A percentile compares a stretch with the other conserved stretches of the same genome.
Evolutionary conservation across 768 basidiomycete genomes (phyloP).

Genomic region (Psilocybe cubensis): DNA sequence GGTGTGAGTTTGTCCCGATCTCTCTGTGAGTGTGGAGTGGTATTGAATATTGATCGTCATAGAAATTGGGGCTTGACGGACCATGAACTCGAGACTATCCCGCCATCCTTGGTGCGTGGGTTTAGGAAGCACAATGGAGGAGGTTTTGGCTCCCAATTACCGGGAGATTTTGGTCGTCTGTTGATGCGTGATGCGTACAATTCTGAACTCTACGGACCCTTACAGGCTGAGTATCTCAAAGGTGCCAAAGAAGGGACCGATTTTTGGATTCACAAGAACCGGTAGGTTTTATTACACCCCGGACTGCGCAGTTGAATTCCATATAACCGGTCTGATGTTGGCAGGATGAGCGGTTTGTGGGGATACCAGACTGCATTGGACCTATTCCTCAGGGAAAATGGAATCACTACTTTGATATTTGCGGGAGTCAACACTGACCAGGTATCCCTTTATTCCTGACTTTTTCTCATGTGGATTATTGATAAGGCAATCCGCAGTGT

Average conservation of each 20-base stretch:
- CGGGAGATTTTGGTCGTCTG: conserved; percentile 55
- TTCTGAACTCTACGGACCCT: conserved; percentile 64
- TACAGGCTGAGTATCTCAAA: conserved; percentile 56
- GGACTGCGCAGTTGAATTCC: not conserved
- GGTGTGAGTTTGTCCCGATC: conserved; percentile 50
- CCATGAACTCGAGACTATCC: conserved; percentile 62
- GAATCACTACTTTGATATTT: conserved; percentile 63
- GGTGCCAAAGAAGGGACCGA: conserved; percentile 61
- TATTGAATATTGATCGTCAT: not conserved
- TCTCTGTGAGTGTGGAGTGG: not conserved
- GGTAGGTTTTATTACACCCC: conserved; percentile 35
- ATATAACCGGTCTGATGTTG: not conserved
- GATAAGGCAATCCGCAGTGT: conserved; percentile 42
- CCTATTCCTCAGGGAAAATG: conserved; percentile 63
- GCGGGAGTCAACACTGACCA: conserved; percentile 72
- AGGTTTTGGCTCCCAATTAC: conserved; percentile 59
- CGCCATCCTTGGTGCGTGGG: conserved; percentile 59
- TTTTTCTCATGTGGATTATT: not conserved
- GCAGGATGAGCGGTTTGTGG: conserved; percentile 70
- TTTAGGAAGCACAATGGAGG: conserved; percentile 51
- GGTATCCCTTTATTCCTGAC: conserved; percentile 33
- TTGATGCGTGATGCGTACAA: conserved; percentile 63
- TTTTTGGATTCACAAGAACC: conserved; percentile 75
- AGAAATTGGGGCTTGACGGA: conserved; percentile 79
- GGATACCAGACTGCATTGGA: conserved; percentile 65